Conservation (phyloP, 768 basidiomycete genomes). For the Termitomyces sp. region DNA sequence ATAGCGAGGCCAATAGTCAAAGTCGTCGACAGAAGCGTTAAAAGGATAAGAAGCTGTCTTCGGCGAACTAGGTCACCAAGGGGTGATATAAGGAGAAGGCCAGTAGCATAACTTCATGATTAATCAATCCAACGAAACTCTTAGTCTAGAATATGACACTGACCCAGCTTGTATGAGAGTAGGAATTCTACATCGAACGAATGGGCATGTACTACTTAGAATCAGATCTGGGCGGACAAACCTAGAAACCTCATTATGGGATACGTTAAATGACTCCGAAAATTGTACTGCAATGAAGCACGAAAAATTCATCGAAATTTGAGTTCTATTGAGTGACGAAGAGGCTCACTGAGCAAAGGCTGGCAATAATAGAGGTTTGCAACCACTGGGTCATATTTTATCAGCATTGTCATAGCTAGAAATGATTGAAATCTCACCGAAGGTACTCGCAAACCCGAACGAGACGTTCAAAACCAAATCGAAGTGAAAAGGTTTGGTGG, state of each 20-base stretch:
- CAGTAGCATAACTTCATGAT: slow-evolving; percentile 58
- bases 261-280: slow-evolving; percentile 33
- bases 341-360: slow-evolving; percentile 63
- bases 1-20: slow-evolving; percentile 73
- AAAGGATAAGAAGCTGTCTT: slow-evolving; percentile 65
- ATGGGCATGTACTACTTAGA: neutral
- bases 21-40: slow-evolving; percentile 52
- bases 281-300: slow-evolving; percentile 36
- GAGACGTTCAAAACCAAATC: slow-evolving; percentile 48
- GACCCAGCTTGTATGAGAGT: slow-evolving; percentile 69
- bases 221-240: slow-evolving; percentile 14
- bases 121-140: neutral
- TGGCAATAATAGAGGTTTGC: slow-evolving; percentile 86
- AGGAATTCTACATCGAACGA: slow-evolving; percentile 43
- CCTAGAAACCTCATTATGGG: slow-evolving; percentile 39
- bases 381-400: slow-evolving; percentile 36
- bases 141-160: slow-evolving; percentile 10
- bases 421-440: slow-evolving; percentile 28
- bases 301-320: neutral
- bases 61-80: slow-evolving; percentile 83
- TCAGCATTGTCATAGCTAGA: neutral
- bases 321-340: neutral
- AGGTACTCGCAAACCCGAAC: slow-evolving; percentile 64
- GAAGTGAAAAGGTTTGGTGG: slow-evolving; percentile 49
- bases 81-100: slow-evolving; percentile 74